Evolutionary conservation across 495 filamentous ascomycete genomes (phyloP).

Genomic region (Daldinia caldariorum): DNA sequence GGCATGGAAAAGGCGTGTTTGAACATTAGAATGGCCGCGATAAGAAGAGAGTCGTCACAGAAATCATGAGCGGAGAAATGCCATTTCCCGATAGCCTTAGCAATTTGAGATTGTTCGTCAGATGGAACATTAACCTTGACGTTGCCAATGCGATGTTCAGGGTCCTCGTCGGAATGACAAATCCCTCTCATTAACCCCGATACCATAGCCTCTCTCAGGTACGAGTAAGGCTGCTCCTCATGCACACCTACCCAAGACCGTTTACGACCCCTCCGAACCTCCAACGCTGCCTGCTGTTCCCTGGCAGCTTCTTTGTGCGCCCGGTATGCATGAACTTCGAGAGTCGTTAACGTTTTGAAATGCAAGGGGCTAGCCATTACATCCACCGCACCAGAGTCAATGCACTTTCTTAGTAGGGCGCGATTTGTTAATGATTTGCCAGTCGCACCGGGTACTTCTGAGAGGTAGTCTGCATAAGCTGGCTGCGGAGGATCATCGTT

Average conservation of each 20-base stretch:
- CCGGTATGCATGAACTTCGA: constrained; percentile 85
- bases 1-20: constrained; percentile 87
- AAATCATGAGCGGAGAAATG: constrained; percentile 88
- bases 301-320: constrained; percentile 74
- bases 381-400: constrained; percentile 88
- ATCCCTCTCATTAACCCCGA: constrained; percentile 92
- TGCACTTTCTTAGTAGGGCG: constrained; percentile 66
- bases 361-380: constrained; percentile 82
- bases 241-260: constrained; percentile 93
- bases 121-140: constrained; percentile 60
- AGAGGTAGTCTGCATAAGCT: constrained; percentile 29
- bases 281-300: constrained; percentile 73
- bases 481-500: constrained; percentile 48
- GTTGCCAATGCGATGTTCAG: constrained; percentile 52
- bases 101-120: constrained; percentile 70
- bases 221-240: constrained; percentile 86
- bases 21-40: constrained; percentile 82
- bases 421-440: constrained; percentile 53
- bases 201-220: constrained; percentile 86
- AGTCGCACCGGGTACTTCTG: constrained; percentile 32
- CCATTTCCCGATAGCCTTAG: constrained; percentile 80
- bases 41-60: constrained; percentile 85
- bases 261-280: constrained; percentile 75
- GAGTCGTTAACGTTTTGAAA: constrained; percentile 71
- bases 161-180: constrained; percentile 71